Evolutionary conservation across 805 yeast species (phyloP).

Genomic region (Barnettozyma californica): DNA sequence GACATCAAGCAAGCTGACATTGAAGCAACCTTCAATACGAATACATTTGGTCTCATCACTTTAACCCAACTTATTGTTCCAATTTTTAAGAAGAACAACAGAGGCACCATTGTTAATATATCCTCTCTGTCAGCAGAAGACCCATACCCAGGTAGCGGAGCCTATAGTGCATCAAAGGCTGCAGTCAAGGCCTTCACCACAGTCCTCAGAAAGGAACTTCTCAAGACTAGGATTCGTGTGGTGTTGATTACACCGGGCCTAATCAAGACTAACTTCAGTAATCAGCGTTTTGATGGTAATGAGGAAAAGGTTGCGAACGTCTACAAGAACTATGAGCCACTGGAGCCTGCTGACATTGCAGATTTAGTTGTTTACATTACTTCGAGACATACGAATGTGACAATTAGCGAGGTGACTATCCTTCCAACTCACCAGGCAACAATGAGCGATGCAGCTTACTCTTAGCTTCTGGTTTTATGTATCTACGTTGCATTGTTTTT

Average conservation of each 20-base stretch:
- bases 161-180: slow-evolving; percentile 70
- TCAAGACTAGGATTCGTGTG: slow-evolving; percentile 59
- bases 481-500: background rate
- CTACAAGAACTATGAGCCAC: slow-evolving; percentile 50
- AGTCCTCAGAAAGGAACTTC: slow-evolving; percentile 65
- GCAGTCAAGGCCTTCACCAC: slow-evolving; percentile 69
- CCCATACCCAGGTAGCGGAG: slow-evolving; percentile 57
- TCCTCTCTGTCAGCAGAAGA: slow-evolving; percentile 78
- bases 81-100: slow-evolving; percentile 61
- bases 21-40: slow-evolving; percentile 73
- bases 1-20: slow-evolving; percentile 56
- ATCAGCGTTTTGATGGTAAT: slow-evolving; percentile 55
- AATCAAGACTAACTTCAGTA: slow-evolving; percentile 59
- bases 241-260: slow-evolving; percentile 61
- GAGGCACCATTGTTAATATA: slow-evolving; percentile 64
- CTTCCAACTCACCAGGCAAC: slow-evolving; percentile 86
- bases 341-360: slow-evolving; percentile 53
- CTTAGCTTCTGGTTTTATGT: background rate
- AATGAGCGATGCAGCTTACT: slow-evolving; percentile 24
- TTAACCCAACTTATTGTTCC: slow-evolving; percentile 70
- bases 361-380: slow-evolving; percentile 53
- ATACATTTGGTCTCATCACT: slow-evolving; percentile 77
- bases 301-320: slow-evolving; percentile 45
- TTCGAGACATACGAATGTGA: slow-evolving; percentile 52
- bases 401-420: slow-evolving; percentile 71